A percentile compares a stretch with the other conserved stretches of the same genome.
Conservation (phyloP, 2,329 filamentous ascomycete species). For the Chaetomium strumarium region DNA sequence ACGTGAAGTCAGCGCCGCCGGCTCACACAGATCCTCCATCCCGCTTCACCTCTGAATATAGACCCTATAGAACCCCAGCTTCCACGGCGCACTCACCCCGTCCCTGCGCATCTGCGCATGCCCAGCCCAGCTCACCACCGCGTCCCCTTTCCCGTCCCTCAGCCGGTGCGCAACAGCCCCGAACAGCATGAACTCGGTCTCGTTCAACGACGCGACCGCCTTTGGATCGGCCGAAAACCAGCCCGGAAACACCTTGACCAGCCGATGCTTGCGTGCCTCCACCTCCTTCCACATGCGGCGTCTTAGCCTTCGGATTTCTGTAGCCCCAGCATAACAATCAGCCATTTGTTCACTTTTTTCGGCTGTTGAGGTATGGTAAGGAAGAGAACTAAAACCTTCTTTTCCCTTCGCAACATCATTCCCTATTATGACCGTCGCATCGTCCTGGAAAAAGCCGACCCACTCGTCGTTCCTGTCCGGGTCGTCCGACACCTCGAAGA, state of each 20-base stretch:
- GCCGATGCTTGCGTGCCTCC: slow-evolving; percentile 35
- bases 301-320: slow-evolving; percentile 39
- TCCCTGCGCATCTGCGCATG: slow-evolving; percentile 9
- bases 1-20: too few relatives aligned
- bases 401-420: slow-evolving; percentile 33
- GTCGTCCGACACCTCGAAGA: slow-evolving; percentile 41
- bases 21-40: too few relatives aligned
- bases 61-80: slow-evolving; percentile 8
- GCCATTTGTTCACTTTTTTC: background rate
- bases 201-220: background rate
- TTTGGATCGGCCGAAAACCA: slow-evolving; percentile 1
- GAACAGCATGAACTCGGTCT: slow-evolving; percentile 10
- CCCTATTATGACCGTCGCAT: slow-evolving; percentile 40
- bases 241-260: slow-evolving; percentile 39
- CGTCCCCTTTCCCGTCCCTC: background rate
- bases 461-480: slow-evolving; percentile 38
- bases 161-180: slow-evolving; percentile 7
- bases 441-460: slow-evolving; percentile 37
- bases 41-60: slow-evolving; percentile 7
- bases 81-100: slow-evolving; percentile 2
- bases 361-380: background rate
- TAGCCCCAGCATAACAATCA: background rate
- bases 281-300: slow-evolving; percentile 40
- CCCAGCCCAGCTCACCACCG: slow-evolving; percentile 6
- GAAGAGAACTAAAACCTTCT: slow-evolving; percentile 26